Base-by-base conservation (phyloP, 441 rosid species). In the Corymbia citriodora region DNA sequence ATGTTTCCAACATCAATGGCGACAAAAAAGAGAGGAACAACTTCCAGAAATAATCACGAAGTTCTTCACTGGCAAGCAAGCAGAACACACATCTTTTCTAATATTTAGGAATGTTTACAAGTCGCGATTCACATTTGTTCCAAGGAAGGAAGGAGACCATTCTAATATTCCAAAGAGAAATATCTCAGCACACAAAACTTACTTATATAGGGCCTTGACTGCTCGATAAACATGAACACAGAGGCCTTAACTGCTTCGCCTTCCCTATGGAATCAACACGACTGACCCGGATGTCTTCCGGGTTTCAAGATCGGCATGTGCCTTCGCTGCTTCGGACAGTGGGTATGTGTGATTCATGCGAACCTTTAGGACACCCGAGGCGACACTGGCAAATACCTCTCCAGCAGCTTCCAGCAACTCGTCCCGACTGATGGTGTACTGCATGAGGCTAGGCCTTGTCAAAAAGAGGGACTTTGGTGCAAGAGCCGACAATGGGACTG, bases 401-500 rank as follows among this genome's bases (percentile, higher is more conserved):
- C 96, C 97, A 1, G 98, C 98, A 70, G 95, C 87, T 93, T 94
- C 97, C 72, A 98, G 96, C 54, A 98, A 93, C 93, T 98, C 98
- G 21, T 96, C 99, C 19, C 97, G 93, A 90, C 94, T 95, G 57
- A 90, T 91, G 31, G 94, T 96, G 94, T 96, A 97, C 15, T 92
- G 97, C 96, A 96, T 93, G 90, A 97, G 89, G 36, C 96, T 90
- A 6, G 99, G 99, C 93, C 98, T 96, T 3, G 98, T 97, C 93
- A 98, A 93, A 95, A 94, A 97, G 90, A 98, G 92, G 3, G 96
- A 94, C 90, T 96, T 98, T 12, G 97, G 90, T 13, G 93, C 96
- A 14, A 97, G 95, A 21, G 96, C 97, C 45, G 99, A 93, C 88
- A 97, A 86, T 45, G 98, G 97, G 90, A 96, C 88, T 11, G 99